Evolutionary conservation across 306 rosid genomes (phyloP), one percentile per base, ranked within the genome.

Genomic region (Herpetospermum pedunculosum): DNA sequence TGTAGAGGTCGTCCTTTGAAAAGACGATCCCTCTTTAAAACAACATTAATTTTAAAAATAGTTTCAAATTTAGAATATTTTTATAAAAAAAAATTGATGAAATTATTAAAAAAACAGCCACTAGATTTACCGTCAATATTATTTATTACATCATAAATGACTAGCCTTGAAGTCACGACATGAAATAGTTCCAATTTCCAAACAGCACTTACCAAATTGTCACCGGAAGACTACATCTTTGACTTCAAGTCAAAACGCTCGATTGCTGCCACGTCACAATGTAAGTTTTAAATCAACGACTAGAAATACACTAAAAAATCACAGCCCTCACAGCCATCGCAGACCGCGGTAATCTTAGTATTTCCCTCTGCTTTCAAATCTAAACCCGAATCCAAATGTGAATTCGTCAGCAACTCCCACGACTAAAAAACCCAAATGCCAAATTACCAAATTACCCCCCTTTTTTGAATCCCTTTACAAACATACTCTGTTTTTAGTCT

Each of bases 341-440:
- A 40, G 46, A 48, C 32, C 26, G 15, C 82, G 30, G 82, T 79
- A 57, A 67, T 0, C 14, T 60, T 63, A 64, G 16, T n/a, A 1
- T 16, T 32, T 69, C 40, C 30, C 26, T 25, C 3, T 0, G 30
- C 18, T 13, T 38, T 49, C 59, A 60, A 75, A 46, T 59, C 81
- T 8, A 34, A 41, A 63, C 67, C 43, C 74, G 28, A 79, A 74
- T 52, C 78, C 82, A 53, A 50, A 74, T 79, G 70, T 79, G 78
- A 79, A 79, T 60, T 19, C 28, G 25, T 72, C 77, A 26, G 81
- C 72, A 77, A 37, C 35, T 70, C 76, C 75, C 52, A 35, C 21
- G 57, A 60, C 76, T 3, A 34, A 6, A 70, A 60, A 26, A 6
- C 23, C 73, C 55, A 58, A 10, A 1, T 10, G 6, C 25, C 1